Base-by-base conservation (phyloP, 2,329 filamentous ascomycete genomes). In the Truncatella angustata region DNA sequence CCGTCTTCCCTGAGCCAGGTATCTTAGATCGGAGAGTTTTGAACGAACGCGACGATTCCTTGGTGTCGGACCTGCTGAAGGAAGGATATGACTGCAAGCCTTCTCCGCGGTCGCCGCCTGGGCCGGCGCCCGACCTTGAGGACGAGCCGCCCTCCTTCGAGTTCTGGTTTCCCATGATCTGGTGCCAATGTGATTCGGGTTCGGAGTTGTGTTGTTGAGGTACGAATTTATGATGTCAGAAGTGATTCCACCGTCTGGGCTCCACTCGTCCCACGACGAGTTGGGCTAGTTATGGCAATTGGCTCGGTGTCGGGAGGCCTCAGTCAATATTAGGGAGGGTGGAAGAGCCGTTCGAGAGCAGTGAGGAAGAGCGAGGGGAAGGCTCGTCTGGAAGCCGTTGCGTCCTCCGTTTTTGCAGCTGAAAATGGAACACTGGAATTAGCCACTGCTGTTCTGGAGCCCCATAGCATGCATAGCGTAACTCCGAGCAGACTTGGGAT, bases 61-160 rank as follows among this genome's bases (percentile, higher is more conserved):
- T 93, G 24, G 93, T 97, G 67, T 97, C 93, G 52, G 91, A 91
- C 68, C 88, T 88, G 73, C 89, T 89, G 68, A 97, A 93, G 24
- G 93, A 96, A 24, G 92, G 93, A 70, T 94, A 96, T 26, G 90
- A 89, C 70, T 91, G 87, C 54, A 97, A 76, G 55, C 81, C 77
- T 34, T 88, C 84, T 56, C 54, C 68, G 52, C 57, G 66, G 54
- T 74, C 73, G 54, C 71, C 67, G 23, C 47, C 47, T 30, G 47
- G 47, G 12, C 47, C 47, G 48, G 69, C 68, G 37, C 71, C 73
- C 36, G 75, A 75, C 71, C 82, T 88, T 63, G 75, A 68, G 54
- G 73, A 66, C 54, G 67, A 70, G 54, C 70, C 75, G 62, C 75
- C 71, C 66, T 82, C 79, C 63, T 81, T 83, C 62, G 88, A 91